phyloP scores from a whole-genome alignment of 1,139 yeast species.

The Taphrina pruni region DNA sequence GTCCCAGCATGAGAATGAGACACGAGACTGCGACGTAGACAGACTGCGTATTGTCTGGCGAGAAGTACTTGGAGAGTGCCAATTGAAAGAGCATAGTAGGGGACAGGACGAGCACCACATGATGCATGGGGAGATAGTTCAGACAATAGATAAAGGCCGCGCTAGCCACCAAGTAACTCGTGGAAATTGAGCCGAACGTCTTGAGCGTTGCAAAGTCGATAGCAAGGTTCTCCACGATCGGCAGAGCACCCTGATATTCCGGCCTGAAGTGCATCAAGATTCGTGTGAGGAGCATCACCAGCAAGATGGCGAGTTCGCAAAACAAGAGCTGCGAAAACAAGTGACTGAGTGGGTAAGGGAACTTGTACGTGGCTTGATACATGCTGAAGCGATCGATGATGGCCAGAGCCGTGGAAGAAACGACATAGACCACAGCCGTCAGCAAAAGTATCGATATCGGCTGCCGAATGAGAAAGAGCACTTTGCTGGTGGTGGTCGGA shows the following conservation, averaged over 20 bases:
- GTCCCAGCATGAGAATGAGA: slow-evolving; percentile 18
- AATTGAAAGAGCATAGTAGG: slow-evolving; percentile 25
- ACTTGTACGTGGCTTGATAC: slow-evolving; percentile 38
- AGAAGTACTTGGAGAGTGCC: slow-evolving; percentile 21
- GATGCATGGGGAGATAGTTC: slow-evolving; percentile 30
- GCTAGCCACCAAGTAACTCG: slow-evolving; percentile 17
- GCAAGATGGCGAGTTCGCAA: slow-evolving; percentile 25
- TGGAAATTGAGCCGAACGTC: slow-evolving; percentile 19
- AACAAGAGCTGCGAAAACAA: slow-evolving; percentile 12
- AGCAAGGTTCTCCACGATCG: neutral
- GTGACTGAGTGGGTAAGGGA: slow-evolving; percentile 32
- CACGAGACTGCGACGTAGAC: slow-evolving; percentile 18
- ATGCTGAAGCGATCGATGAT: slow-evolving; percentile 36
- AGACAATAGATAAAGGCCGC: slow-evolving; percentile 32
- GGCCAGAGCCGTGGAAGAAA: slow-evolving; percentile 15
- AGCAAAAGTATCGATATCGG: slow-evolving; percentile 17
- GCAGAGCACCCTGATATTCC: neutral
- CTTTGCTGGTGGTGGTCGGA: neutral
- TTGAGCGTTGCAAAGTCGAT: slow-evolving; percentile 9
- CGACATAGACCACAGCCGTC: slow-evolving; percentile 7
- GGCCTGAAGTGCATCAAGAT: slow-evolving; percentile 4
- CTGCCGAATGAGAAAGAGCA: neutral
- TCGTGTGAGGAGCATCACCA: slow-evolving; percentile 1
- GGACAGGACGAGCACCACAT: slow-evolving; percentile 19
- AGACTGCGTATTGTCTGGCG: slow-evolving; percentile 26